Conservation (phyloP, 2,329 filamentous ascomycete genomes). For the Cladosporium sp. region DNA sequence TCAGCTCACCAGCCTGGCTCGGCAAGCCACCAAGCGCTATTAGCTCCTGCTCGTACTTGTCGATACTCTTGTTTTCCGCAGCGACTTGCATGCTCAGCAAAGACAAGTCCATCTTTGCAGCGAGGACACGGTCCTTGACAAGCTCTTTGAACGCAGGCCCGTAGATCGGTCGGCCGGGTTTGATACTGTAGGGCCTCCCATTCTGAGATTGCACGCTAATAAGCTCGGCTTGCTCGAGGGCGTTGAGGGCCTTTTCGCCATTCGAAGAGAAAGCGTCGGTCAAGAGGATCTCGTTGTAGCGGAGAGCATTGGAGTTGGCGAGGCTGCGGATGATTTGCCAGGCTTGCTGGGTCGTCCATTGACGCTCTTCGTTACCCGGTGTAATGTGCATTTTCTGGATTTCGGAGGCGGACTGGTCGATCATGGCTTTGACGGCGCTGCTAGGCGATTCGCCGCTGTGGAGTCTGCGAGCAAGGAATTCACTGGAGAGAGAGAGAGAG, state of each 20-base stretch:
- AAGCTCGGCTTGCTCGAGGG: conserved; percentile 80
- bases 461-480: conserved; percentile 87
- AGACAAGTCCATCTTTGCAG: conserved; percentile 67
- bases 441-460: conserved; percentile 81
- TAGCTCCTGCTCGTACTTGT: conserved; percentile 78
- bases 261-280: conserved; percentile 70
- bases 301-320: conserved; percentile 66
- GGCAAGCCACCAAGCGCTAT: conserved; percentile 68
- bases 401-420: conserved; percentile 83
- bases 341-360: conserved; percentile 82
- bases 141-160: conserved; percentile 76
- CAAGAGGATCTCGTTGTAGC: conserved; percentile 84
- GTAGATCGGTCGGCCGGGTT: conserved; percentile 82
- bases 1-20: conserved; percentile 68
- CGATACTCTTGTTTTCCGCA: conserved; percentile 71
- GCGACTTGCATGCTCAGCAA: conserved; percentile 68
- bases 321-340: conserved; percentile 85
- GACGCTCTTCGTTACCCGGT: conserved; percentile 56
- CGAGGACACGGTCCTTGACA: conserved; percentile 69
- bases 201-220: conserved; percentile 72
- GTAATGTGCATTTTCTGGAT: conserved; percentile 92
- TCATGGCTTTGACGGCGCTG: conserved; percentile 81
- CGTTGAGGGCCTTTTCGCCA: conserved; percentile 74
- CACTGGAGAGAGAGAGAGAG: conserved; percentile 42
- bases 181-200: conserved; percentile 76